Evolutionary conservation across 78 protist species (phyloP).

Genomic region (Emiliania huxleyi): DNA sequence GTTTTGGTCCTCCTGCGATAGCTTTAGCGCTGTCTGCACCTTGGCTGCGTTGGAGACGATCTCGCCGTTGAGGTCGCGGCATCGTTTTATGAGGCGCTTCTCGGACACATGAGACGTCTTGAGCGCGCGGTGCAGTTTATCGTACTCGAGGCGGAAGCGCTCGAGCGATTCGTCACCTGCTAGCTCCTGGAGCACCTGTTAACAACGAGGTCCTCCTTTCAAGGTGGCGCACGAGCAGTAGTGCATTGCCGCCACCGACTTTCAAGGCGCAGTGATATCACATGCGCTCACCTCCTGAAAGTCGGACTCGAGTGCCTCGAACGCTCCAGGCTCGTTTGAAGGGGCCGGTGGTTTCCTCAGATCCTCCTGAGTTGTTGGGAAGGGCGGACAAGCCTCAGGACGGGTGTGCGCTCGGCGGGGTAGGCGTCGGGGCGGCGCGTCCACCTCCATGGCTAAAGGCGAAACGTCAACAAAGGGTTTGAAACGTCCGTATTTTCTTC

Average conservation of each 20-base stretch:
- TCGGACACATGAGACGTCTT: conserved; percentile 83
- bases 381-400: too few species aligned
- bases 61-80: conserved; percentile 65
- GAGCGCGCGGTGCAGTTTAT: conserved; percentile 76
- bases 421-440: too few species aligned
- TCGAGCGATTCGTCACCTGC: conserved; percentile 80
- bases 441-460: too few species aligned
- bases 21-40: conserved; percentile 71
- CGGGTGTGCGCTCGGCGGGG: too few species aligned
- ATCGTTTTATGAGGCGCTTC: conserved; percentile 74
- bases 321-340: background rate
- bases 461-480: too few species aligned
- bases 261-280: background rate
- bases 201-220: background rate
- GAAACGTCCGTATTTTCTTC: too few species aligned
- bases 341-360: background rate
- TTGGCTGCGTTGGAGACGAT: conserved; percentile 85
- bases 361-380: background rate
- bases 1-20: conserved; percentile 80
- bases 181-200: conserved; percentile 69
- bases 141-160: conserved; percentile 81
- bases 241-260: too few species aligned
- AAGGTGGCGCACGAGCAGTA: background rate
- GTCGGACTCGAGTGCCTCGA: conserved; percentile 1
- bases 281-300: conserved; percentile 5